Conservation (phyloP, 176 grass and related monocot genomes). For the Microstegium vimineum region DNA sequence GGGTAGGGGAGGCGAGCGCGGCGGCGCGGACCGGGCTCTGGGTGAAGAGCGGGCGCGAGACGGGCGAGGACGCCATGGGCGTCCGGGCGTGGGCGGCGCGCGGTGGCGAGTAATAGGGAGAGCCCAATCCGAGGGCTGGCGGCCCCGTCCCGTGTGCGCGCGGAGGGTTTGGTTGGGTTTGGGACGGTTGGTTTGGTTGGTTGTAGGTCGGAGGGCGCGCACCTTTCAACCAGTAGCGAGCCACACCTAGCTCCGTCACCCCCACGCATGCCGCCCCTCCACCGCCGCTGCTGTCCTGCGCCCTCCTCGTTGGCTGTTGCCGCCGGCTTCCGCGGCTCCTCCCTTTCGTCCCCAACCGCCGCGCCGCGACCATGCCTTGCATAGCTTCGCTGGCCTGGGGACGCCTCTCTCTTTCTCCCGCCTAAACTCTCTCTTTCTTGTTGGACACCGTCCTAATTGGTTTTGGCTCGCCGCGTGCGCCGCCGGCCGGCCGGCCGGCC, state of each 20-base stretch:
- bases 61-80: conserved; percentile 20
- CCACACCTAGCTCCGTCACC: neutral
- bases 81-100: neutral
- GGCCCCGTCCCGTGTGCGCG: neutral
- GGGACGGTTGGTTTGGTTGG: neutral
- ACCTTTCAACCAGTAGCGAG: neutral
- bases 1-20: neutral
- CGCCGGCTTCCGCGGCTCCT: neutral
- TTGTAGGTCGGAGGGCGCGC: neutral
- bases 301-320: neutral
- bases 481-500: neutral
- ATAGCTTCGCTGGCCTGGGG: neutral
- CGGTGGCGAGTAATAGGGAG: neutral
- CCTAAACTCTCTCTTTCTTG: too few relatives aligned
- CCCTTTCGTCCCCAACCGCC: neutral
- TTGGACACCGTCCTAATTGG: neutral
- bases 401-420: neutral
- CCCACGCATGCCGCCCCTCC: neutral
- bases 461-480: neutral
- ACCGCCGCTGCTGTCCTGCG: neutral
- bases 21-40: neutral
- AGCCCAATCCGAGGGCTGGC: neutral
- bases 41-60: neutral
- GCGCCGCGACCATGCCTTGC: neutral
- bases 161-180: neutral